A percentile compares a stretch with the other conserved stretches of the same genome.
phyloP scores from a whole-genome alignment of 2,329 filamentous ascomycete genomes.

The Phialocephala subalpina region DNA sequence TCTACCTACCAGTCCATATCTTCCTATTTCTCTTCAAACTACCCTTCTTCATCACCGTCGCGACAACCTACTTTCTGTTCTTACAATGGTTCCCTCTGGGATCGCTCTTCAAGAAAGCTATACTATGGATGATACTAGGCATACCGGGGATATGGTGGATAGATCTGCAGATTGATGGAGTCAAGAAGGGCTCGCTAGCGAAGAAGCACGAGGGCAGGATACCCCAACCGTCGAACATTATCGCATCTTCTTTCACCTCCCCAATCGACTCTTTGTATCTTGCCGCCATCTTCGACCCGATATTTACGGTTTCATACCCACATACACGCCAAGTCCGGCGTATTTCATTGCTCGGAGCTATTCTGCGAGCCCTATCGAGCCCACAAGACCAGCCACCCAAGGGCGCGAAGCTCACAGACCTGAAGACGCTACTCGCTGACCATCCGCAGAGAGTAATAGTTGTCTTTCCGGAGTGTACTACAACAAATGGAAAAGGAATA shows the following conservation, averaged over 20 bases:
- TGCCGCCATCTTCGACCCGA: conserved; percentile 92
- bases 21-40: conserved; percentile 84
- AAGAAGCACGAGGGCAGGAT: conserved; percentile 77
- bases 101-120: conserved; percentile 76
- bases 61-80: conserved; percentile 77
- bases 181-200: conserved; percentile 87
- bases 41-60: conserved; percentile 76
- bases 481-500: conserved; percentile 92
- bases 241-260: conserved; percentile 90
- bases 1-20: conserved; percentile 70
- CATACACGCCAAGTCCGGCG: conserved; percentile 75
- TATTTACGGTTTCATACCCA: conserved; percentile 90
- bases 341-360: conserved; percentile 79
- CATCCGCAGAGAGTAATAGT: conserved; percentile 81
- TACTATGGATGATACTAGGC: conserved; percentile 86
- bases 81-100: conserved; percentile 83
- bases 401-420: conserved; percentile 61
- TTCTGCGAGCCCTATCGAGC: conserved; percentile 74
- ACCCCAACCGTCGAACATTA: conserved; percentile 80
- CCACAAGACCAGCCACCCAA: conserved; percentile 58
- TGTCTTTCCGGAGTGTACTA: conserved; percentile 93
- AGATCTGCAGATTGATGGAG: conserved; percentile 96
- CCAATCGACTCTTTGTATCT: conserved; percentile 94
- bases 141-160: conserved; percentile 98
- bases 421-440: conserved; percentile 68